Base-by-base conservation (phyloP, 345 rosid species). In the Balakata baccata region DNA sequence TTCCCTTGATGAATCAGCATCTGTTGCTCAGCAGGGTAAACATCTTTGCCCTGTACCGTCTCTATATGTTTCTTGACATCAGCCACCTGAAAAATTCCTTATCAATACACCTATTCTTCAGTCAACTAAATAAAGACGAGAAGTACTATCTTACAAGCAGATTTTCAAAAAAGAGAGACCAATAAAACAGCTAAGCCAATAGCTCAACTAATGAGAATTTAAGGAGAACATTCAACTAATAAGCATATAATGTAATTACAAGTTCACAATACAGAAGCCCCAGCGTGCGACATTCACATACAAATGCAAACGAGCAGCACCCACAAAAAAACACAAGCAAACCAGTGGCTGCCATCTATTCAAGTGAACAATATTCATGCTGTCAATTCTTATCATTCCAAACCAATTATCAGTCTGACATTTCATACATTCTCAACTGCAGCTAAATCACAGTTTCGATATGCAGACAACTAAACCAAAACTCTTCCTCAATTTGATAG, bases 1-100 rank as follows among this genome's bases (percentile, higher is more conserved):
- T 80, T 80, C 70, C 82, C 82, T 37, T 80, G 79, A 37, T 80
- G 52, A 62, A 80, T 72, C 9, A 80, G 77, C 82, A 75, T 71
- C 74, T 71, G 82, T 3, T 72, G 76, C 22, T 39, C 76, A 68
- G 76, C 79, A 14, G 82, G 79, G 60, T 75, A 80, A 41, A 71
- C 52, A 43, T 71, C 79, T 4, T 57, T 56, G 4, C 82, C 82
- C 61, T 80, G 82, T 39, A 39, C 74, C 12, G 13, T 53, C 70
- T 80, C 82, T 58, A 80, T 71, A n/a, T 29, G 47, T 23, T 75
- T 75, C 63, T 75, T 80, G 29, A 80, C 82, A 71, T 66, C 76
- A 8, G 29, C 76, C 38, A 80, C 82, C 82, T 79, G 43, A 41
- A 71, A 37, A 56, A 34, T 29, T 25, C 59, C 11, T 16, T 10